A percentile compares a stretch with the other conserved stretches of the same genome.
Conservation (phyloP, 148 eudicot species). For the Fagopyrum tataricum region DNA sequence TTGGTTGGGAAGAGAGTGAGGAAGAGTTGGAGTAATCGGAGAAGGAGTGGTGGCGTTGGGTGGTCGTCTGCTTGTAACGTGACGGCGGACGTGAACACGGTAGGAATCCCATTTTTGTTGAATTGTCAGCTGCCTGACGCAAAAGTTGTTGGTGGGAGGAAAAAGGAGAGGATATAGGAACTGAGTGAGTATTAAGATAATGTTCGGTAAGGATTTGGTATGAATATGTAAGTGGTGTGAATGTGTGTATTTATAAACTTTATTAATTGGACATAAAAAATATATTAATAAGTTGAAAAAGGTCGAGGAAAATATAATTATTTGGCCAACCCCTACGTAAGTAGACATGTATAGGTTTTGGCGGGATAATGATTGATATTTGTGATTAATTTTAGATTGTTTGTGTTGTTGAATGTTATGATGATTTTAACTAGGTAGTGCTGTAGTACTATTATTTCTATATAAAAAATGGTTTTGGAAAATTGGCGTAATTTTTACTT, state of each 20-base stretch:
- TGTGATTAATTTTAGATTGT: background rate
- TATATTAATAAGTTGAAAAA: background rate
- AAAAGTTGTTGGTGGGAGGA: background rate
- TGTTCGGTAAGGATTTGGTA: slow-evolving; percentile 3
- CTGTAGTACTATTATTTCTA: too few species aligned
- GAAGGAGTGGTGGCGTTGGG: background rate
- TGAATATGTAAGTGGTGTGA: background rate
- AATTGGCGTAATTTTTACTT: too few species aligned
- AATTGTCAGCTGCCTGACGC: background rate
- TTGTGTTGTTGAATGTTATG: background rate
- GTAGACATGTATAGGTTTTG: background rate
- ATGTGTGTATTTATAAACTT: background rate
- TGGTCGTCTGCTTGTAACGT: background rate
- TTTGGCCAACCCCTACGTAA: background rate
- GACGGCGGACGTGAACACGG: background rate
- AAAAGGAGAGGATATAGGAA: background rate
- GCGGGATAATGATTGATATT: background rate
- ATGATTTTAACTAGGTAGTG: too few species aligned
- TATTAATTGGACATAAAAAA: background rate
- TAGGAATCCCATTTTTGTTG: background rate
- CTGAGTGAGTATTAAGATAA: background rate
- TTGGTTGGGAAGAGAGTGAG: slow-evolving; percentile 31
- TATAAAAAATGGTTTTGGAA: too few species aligned
- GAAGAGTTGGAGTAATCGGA: slow-evolving; percentile 12
- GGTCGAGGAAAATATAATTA: background rate